Base-by-base conservation (phyloP, 805 yeast genomes). In the Isabelozyma heimii region DNA sequence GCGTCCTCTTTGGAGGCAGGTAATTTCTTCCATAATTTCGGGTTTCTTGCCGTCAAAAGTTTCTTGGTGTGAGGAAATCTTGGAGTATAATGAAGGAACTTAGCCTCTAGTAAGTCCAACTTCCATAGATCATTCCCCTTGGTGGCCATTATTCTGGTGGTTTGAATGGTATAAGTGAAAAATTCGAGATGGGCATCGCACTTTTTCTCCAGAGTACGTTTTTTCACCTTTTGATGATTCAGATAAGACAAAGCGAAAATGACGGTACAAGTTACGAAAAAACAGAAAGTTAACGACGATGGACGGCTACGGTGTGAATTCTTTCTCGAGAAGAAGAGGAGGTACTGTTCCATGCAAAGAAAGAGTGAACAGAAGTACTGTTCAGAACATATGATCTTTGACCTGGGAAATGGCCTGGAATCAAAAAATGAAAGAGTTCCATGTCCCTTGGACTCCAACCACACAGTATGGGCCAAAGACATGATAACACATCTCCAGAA, bases 391-490 rank as follows among this genome's bases (percentile, higher is more conserved):
- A 52, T 76, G 58, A 62, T 62, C 35, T 54, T 46, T 30, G 61
- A 56, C 40, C 47, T 38, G 40, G 49, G 20, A 54, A 52, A 46
- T 47, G 52, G 43, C 50, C 35, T 30, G 35, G 35, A 9, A 30
- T 44, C 10, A 57, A 57, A 53, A 54, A 63, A 53, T 58, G 60
- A 60, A 5, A 67, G 96, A 48, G 76, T 90, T 0, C 81, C 84
- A 6, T 90, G 97, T 66, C 90, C 97, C 0, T 60, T 85, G 27
- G 96, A 89, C 63, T 82, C 85, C 1, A 76, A 80, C 2, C 97
- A 90, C 62, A 78, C 85, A 1, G 82, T 90, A 0, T 85, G 89
- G 89, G 72, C 72, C 43, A 72, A 74, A 40, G 82, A 79, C 46
- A 61, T 89, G 40, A 62, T 70, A 5, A 64, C 58, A 14, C 97